phyloP scores from a whole-genome alignment of 495 filamentous ascomycete species.

The Xylaria intraflava region DNA sequence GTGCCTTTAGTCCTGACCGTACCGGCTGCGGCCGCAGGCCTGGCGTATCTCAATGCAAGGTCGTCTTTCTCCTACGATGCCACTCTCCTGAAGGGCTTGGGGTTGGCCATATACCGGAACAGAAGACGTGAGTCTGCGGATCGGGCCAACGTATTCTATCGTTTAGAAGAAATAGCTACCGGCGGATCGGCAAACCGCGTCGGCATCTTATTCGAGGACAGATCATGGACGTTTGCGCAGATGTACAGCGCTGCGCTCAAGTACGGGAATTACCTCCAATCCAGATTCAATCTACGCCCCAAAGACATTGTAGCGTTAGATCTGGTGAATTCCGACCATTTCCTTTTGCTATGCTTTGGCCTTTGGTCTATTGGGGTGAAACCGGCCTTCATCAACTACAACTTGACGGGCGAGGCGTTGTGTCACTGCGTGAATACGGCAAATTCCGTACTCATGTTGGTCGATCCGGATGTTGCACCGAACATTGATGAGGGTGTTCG shows the following conservation, averaged over 20 bases:
- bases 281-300: constrained; percentile 58
- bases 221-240: constrained; percentile 73
- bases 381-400: constrained; percentile 96
- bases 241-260: constrained; percentile 67
- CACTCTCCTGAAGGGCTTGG: constrained; percentile 43
- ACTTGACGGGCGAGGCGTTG: constrained; percentile 67
- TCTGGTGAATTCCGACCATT: constrained; percentile 77
- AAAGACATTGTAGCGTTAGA: constrained; percentile 84
- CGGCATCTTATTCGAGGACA: constrained; percentile 71
- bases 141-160: constrained; percentile 70
- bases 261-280: constrained; percentile 78
- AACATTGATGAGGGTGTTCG: constrained; percentile 44
- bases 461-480: constrained; percentile 60
- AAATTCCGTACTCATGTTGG: constrained; percentile 60
- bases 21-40: constrained; percentile 59
- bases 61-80: constrained; percentile 61
- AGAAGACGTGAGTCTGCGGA: constrained; percentile 47
- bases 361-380: constrained; percentile 84
- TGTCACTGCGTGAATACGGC: constrained; percentile 72
- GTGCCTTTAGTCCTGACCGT: constrained; percentile 48
- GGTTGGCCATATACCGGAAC: constrained; percentile 37
- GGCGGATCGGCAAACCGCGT: constrained; percentile 46
- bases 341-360: constrained; percentile 77
- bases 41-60: constrained; percentile 79
- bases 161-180: constrained; percentile 62